Evolutionary conservation across 352 stramenopile species (phyloP).

Genomic region (Pythium phragmiticola): DNA sequence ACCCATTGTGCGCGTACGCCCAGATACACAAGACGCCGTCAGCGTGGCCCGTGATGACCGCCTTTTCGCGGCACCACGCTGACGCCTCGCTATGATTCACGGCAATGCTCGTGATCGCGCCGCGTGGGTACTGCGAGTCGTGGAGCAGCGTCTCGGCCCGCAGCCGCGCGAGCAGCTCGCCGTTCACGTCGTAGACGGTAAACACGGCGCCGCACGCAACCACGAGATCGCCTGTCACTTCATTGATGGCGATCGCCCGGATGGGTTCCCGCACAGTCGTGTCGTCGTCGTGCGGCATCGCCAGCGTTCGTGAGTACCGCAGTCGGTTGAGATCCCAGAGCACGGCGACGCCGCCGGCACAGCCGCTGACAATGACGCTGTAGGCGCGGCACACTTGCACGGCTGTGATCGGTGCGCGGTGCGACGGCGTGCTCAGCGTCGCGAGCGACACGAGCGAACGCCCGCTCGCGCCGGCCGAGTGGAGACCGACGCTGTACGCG

Average conservation of each 20-base stretch:
- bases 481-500: conserved; percentile 35
- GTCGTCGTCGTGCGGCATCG: conserved; percentile 16
- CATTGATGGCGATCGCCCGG: conserved; percentile 58
- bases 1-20: conserved; percentile 51
- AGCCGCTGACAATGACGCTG: conserved; percentile 67
- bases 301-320: conserved; percentile 46
- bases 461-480: conserved; percentile 26
- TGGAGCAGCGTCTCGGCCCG: conserved; percentile 46
- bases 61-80: conserved; percentile 63
- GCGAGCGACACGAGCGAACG: conserved; percentile 44
- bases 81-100: conserved; percentile 50
- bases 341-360: conserved; percentile 45
- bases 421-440: conserved; percentile 43
- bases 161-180: conserved; percentile 47
- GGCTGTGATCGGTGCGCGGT: conserved; percentile 43
- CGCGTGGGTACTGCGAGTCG: conserved; percentile 35
- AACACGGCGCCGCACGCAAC: conserved; percentile 49
- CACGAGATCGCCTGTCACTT: conserved; percentile 60
- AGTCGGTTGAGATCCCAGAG: conserved; percentile 77
- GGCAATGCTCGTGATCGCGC: conserved; percentile 42
- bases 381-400: conserved; percentile 59
- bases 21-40: conserved; percentile 66
- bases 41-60: conserved; percentile 59
- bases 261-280: conserved; percentile 24
- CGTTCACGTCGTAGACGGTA: conserved; percentile 71